These are phyloP conservation scores for Amanita thiersii DNA, from an alignment of 768 basidiomycete genomes.

Conservation along the genomic window DNA sequence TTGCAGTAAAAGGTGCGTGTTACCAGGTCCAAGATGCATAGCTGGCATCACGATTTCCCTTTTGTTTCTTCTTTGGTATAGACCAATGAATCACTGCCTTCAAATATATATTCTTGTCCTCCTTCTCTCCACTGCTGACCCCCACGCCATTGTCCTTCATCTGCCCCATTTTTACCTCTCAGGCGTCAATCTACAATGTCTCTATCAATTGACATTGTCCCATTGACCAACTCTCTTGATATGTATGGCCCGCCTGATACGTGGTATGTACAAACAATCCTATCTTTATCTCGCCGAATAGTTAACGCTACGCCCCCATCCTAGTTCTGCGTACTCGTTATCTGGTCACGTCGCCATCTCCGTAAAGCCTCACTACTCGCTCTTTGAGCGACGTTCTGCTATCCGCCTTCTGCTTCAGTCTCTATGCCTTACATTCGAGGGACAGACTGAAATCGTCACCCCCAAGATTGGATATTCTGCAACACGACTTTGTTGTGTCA, in stretches of 20 bases:
- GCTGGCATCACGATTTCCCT: conserved; percentile 1
- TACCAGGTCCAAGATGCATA: conserved; percentile 4
- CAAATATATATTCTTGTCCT: conserved; percentile 13
- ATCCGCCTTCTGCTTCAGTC: conserved; percentile 57
- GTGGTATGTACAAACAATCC: conserved; percentile 36
- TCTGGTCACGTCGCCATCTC: conserved; percentile 73
- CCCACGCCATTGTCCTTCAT: no score
- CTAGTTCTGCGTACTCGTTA: conserved; percentile 79
- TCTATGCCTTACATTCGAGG: conserved; percentile 73
- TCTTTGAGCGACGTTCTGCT: conserved; percentile 47
- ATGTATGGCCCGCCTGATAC: conserved; percentile 65
- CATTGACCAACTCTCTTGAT: conserved; percentile 47
- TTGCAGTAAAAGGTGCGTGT: background rate
- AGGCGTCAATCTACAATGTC: conserved; percentile 39
- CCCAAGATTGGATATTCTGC: conserved; percentile 59
- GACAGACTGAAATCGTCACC: conserved; percentile 70
- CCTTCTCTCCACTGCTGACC: no score
- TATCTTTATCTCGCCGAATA: background rate
- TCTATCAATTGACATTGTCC: conserved; percentile 55
- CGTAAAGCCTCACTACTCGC: conserved; percentile 45
- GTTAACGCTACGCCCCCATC: conserved; percentile 4
- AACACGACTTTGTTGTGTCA: conserved; percentile 58
- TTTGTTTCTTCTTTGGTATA: conserved; percentile 4
- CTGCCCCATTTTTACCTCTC: no score
- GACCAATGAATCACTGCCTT: background rate